Percentiles rank a stretch among this genome's conserved stretches.
Evolutionary conservation across 2,329 filamentous ascomycete species (phyloP).

Genomic region (Penicillium sp.): DNA sequence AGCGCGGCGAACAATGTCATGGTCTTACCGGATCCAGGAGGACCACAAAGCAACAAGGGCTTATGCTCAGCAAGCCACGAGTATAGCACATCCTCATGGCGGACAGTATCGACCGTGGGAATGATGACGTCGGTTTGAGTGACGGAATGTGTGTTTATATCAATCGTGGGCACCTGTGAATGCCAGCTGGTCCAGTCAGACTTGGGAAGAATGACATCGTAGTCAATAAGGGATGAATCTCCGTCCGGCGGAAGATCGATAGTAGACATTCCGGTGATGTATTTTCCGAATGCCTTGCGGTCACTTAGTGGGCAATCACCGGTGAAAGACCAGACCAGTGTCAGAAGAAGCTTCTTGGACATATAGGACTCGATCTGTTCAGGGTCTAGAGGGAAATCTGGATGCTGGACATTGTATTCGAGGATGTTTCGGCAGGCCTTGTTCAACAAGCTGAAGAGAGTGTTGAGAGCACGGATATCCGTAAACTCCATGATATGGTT

Average conservation of each 20-base stretch:
- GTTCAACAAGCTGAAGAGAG: conserved; percentile 88
- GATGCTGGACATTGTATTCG: conserved; percentile 89
- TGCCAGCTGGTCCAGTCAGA: conserved; percentile 91
- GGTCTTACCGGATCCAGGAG: conserved; percentile 96
- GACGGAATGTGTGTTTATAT: conserved; percentile 96
- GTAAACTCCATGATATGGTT: conserved; percentile 99
- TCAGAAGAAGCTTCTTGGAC: conserved; percentile 86
- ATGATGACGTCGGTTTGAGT: conserved; percentile 98
- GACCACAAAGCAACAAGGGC: conserved; percentile 87
- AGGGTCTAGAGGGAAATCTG: conserved; percentile 83
- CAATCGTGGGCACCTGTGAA: conserved; percentile 82
- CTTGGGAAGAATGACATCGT: conserved; percentile 76
- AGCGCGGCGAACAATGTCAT: conserved; percentile 99
- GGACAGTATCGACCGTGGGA: conserved; percentile 90
- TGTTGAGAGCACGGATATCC: conserved; percentile 77
- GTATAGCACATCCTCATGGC: conserved; percentile 97
- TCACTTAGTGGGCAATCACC: conserved; percentile 86
- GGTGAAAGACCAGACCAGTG: conserved; percentile 88
- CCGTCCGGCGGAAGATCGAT: conserved; percentile 76
- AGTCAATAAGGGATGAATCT: conserved; percentile 80
- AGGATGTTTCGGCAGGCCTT: conserved; percentile 86
- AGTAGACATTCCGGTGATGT: conserved; percentile 68
- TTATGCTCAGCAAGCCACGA: conserved; percentile 99
- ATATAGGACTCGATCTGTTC: conserved; percentile 85
- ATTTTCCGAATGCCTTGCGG: conserved; percentile 81